Conservation (phyloP, 2,329 filamentous ascomycete genomes). For the Fusarium mangiferae region DNA sequence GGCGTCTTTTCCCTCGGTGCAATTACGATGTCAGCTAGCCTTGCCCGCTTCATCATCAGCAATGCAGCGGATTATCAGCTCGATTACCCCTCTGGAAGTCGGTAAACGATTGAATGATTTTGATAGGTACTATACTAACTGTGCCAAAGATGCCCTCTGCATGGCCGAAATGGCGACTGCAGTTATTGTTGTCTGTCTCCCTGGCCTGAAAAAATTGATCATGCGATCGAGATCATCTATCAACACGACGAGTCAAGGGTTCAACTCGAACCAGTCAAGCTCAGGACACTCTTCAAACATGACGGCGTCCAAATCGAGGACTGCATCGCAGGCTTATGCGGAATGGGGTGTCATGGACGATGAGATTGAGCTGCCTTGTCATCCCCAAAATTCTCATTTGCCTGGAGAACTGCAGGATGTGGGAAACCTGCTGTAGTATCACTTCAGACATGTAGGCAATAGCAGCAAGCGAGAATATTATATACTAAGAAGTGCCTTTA, state of each 20-base stretch:
- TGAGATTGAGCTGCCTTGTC: neutral
- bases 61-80: neutral
- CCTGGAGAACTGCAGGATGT: neutral
- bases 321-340: slow-evolving; percentile 1
- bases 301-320: neutral
- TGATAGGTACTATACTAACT: neutral
- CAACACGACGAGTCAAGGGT: neutral
- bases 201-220: slow-evolving; percentile 2
- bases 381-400: neutral
- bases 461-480: neutral
- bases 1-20: slow-evolving; percentile 20
- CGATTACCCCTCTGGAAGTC: slow-evolving; percentile 8
- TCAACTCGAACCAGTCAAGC: neutral
- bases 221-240: neutral
- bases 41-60: slow-evolving; percentile 3
- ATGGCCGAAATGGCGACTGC: slow-evolving; percentile 19
- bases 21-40: neutral
- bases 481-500: neutral
- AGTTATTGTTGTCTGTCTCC: slow-evolving; percentile 4
- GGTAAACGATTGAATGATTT: rapidly evolving
- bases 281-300: neutral
- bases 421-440: neutral
- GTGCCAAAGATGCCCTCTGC: neutral
- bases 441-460: neutral
- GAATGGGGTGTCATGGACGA: slow-evolving; percentile 14